phyloP scores from a whole-genome alignment of 306 rosid genomes.

The Luffa acutangula region DNA sequence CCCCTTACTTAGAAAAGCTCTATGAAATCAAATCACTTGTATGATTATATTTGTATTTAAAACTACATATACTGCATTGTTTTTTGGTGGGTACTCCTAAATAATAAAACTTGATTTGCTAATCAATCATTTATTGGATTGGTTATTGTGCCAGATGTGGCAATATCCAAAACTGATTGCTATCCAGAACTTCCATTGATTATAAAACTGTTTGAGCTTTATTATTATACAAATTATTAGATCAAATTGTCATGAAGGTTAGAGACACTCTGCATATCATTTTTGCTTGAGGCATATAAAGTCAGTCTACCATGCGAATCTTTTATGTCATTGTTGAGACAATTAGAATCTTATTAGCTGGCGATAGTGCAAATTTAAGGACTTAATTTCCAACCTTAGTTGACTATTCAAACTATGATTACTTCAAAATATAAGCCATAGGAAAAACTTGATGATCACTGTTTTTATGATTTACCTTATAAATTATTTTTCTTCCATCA shows the following conservation, averaged over 20 bases:
- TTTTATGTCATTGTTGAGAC: neutral
- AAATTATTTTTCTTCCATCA: neutral
- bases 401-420: neutral
- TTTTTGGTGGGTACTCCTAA: neutral
- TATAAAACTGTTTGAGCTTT: neutral
- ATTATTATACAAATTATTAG: neutral
- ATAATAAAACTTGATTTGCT: neutral
- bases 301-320: neutral
- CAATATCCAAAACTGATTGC: neutral
- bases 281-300: neutral
- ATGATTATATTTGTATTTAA: neutral
- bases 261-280: neutral
- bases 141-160: neutral
- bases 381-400: neutral
- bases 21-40: constrained; percentile 2
- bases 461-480: neutral
- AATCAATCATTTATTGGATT: neutral
- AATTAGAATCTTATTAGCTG: constrained; percentile 3
- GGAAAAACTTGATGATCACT: neutral
- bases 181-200: neutral
- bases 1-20: too few species aligned
- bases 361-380: neutral
- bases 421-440: neutral
- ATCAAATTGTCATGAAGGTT: neutral
- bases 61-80: neutral